phyloP scores from a whole-genome alignment of 2,329 filamentous ascomycete genomes.

The Saccharata proteae region DNA sequence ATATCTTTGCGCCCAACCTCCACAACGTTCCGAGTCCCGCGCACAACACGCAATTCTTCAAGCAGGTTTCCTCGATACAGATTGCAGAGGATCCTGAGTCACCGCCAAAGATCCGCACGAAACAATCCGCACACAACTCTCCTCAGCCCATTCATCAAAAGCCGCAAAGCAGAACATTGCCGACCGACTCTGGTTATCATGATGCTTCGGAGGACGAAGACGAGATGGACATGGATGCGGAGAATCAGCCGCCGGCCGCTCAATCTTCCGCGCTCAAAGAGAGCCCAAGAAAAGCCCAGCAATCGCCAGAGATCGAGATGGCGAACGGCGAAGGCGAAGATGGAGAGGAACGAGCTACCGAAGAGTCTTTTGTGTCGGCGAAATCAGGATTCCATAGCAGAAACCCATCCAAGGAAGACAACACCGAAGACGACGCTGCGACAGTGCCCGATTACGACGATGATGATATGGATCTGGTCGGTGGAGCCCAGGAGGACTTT shows the following conservation, averaged over 20 bases:
- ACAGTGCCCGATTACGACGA: constrained; percentile 16
- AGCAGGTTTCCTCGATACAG: constrained; percentile 46
- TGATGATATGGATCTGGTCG: constrained; percentile 9
- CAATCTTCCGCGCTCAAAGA: no score
- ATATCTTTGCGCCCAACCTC: constrained; percentile 34
- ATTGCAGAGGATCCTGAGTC: constrained; percentile 43
- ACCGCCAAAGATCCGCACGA: constrained; percentile 7
- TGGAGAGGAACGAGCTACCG: background rate
- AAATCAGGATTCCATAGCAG: constrained; percentile 28
- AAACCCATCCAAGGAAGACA: constrained; percentile 4
- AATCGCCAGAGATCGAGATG: no score
- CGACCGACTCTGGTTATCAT: constrained; percentile 56
- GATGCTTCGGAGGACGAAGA: constrained; percentile 49
- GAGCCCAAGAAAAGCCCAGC: constrained; percentile 10
- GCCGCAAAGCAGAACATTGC: constrained; percentile 1
- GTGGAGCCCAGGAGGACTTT: constrained; percentile 4
- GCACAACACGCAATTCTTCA: constrained; percentile 36
- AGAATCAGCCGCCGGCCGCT: background rate
- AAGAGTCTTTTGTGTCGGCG: constrained; percentile 36
- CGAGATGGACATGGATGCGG: constrained; percentile 20
- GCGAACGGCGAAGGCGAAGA: no score
- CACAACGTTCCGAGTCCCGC: constrained; percentile 40
- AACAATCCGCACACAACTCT: constrained; percentile 4
- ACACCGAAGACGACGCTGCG: constrained; percentile 10
- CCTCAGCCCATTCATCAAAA: constrained; percentile 7